A percentile compares a stretch with the other conserved stretches of the same genome.
These are phyloP conservation scores for Yamadazyma sp. DNA, from an alignment of 805 yeast species.

Conservation along the genomic window DNA sequence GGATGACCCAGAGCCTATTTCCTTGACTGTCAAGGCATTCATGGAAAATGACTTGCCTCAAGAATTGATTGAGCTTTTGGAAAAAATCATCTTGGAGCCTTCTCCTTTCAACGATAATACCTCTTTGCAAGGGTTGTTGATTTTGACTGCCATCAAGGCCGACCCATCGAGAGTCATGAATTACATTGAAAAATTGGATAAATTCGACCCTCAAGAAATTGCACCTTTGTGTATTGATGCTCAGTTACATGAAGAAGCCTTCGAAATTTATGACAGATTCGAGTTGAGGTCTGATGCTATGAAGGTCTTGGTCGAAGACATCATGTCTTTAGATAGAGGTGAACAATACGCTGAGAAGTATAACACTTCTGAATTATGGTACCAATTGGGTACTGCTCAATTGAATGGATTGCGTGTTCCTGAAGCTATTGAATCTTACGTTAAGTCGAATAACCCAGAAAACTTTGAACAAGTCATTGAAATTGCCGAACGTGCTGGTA, in stretches of 20 bases:
- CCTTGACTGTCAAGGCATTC: conserved; percentile 90
- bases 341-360: conserved; percentile 88
- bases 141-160: conserved; percentile 93
- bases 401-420: conserved; percentile 88
- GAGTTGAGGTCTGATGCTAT: conserved; percentile 77
- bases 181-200: conserved; percentile 86
- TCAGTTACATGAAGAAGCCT: conserved; percentile 89
- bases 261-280: conserved; percentile 84
- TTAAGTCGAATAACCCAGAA: conserved; percentile 87
- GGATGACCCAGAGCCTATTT: conserved; percentile 89
- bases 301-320: conserved; percentile 86
- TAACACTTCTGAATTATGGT: conserved; percentile 86
- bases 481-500: conserved; percentile 91
- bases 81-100: conserved; percentile 94
- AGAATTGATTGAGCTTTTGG: conserved; percentile 91
- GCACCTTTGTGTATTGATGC: conserved; percentile 90
- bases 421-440: conserved; percentile 89
- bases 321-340: conserved; percentile 94
- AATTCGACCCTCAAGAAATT: conserved; percentile 90
- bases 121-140: conserved; percentile 87
- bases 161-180: conserved; percentile 81
- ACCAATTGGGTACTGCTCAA: conserved; percentile 94
- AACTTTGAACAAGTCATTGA: conserved; percentile 92
- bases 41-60: conserved; percentile 93
- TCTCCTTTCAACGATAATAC: conserved; percentile 96